Evolutionary conservation across 495 filamentous ascomycete genomes (phyloP).

Genomic region (Aspergillus saccharolyticus): DNA sequence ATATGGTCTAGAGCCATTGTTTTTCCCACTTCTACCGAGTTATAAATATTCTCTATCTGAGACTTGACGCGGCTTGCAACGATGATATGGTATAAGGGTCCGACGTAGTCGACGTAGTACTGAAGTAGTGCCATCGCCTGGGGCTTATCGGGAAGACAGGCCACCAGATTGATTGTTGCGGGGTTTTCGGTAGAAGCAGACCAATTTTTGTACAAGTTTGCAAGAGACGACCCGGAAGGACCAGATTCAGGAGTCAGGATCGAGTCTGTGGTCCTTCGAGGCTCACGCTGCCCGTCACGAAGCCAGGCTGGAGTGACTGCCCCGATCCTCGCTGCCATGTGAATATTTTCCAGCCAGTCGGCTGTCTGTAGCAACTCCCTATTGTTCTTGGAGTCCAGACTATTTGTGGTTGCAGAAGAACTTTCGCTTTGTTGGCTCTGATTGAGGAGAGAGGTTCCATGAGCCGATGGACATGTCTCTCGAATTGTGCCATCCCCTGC

Average conservation of each 20-base stretch:
- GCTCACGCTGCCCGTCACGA: slow-evolving; percentile 18
- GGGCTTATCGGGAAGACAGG: slow-evolving; percentile 23
- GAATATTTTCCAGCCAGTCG: slow-evolving; percentile 36
- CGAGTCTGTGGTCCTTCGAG: not conserved
- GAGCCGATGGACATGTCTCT: not conserved
- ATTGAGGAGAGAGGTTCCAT: not conserved
- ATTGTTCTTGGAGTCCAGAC: not conserved
- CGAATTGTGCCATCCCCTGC: not conserved
- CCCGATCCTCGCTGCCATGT: slow-evolving; percentile 35
- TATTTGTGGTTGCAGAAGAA: not conserved
- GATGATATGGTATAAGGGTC: slow-evolving; percentile 39
- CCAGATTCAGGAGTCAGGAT: not conserved
- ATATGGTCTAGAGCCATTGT: slow-evolving; percentile 21
- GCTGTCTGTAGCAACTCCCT: slow-evolving; percentile 26
- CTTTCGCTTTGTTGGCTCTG: not conserved
- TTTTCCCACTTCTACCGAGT: slow-evolving; percentile 9
- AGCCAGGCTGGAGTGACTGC: slow-evolving; percentile 24
- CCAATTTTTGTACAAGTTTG: not conserved
- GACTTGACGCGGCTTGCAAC: slow-evolving; percentile 21
- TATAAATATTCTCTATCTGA: slow-evolving; percentile 34
- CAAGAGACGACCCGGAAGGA: not conserved
- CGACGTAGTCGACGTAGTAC: slow-evolving; percentile 33
- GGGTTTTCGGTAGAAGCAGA: slow-evolving; percentile 20
- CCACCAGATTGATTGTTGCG: slow-evolving; percentile 18
- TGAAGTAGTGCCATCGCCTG: slow-evolving; percentile 30